Conservation (phyloP, 352 stramenopile genomes). For the Phytophthora litchii region DNA sequence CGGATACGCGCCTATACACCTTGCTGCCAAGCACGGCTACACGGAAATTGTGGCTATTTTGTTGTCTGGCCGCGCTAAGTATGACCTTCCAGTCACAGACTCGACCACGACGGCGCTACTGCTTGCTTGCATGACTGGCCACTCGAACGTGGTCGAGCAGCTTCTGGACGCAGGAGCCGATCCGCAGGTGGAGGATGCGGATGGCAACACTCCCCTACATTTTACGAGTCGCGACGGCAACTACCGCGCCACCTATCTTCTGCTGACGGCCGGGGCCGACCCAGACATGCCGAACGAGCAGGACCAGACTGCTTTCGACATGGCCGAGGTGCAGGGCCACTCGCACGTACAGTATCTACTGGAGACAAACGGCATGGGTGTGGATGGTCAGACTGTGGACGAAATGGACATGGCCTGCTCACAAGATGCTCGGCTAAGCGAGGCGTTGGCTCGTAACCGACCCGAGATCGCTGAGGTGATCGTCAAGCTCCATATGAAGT, state of each 20-base stretch:
- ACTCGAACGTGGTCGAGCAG: constrained; percentile 68
- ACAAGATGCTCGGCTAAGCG: constrained; percentile 66
- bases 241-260: constrained; percentile 77
- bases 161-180: constrained; percentile 78
- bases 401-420: constrained; percentile 69
- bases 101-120: constrained; percentile 72
- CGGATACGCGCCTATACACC: constrained; percentile 65
- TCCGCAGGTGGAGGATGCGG: constrained; percentile 72
- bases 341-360: constrained; percentile 80
- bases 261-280: constrained; percentile 84
- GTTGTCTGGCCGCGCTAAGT: constrained; percentile 46
- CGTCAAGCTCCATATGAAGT: constrained; percentile 82
- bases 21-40: constrained; percentile 63
- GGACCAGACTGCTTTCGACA: constrained; percentile 83
- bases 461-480: constrained; percentile 77
- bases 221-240: constrained; percentile 77
- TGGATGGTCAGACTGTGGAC: constrained; percentile 54
- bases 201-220: constrained; percentile 85
- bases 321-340: constrained; percentile 67
- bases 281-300: constrained; percentile 84
- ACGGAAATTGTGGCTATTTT: constrained; percentile 51
- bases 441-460: constrained; percentile 62
- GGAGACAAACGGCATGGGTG: constrained; percentile 76
- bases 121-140: constrained; percentile 62
- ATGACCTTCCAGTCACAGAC: constrained; percentile 51